Evolutionary conservation across 768 basidiomycete genomes (phyloP).

Genomic region (Daedaleopsis nitida): DNA sequence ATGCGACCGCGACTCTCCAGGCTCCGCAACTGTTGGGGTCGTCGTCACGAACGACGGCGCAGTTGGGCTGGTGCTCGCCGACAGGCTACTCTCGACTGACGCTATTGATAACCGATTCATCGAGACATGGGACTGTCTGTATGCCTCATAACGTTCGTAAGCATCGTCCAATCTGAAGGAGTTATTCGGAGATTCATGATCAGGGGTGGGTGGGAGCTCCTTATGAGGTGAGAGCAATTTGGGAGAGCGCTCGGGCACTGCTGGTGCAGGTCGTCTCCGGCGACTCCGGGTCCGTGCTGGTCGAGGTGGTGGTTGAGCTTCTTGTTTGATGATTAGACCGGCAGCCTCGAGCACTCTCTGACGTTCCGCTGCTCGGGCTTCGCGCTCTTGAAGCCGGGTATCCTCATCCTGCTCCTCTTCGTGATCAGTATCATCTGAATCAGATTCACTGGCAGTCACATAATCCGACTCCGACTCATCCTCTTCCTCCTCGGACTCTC

Average conservation of each 20-base stretch:
- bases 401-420: conserved; percentile 38
- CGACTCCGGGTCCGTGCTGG: conserved; percentile 36
- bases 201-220: conserved; percentile 54
- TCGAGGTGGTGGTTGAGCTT: conserved; percentile 51
- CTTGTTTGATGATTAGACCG: conserved; percentile 75
- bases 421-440: conserved; percentile 39
- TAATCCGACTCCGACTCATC: conserved; percentile 37
- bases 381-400: conserved; percentile 52
- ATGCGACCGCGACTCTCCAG: conserved; percentile 41
- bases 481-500: conserved; percentile 26
- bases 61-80: conserved; percentile 30
- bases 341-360: conserved; percentile 86
- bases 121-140: conserved; percentile 54
- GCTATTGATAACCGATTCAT: conserved; percentile 63
- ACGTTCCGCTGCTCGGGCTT: conserved; percentile 72
- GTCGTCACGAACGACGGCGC: conserved; percentile 9
- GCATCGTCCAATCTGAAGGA: conserved; percentile 68
- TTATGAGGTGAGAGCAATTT: conserved; percentile 39
- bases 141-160: conserved; percentile 88
- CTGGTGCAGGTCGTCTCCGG: conserved; percentile 53
- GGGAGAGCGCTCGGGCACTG: conserved; percentile 42
- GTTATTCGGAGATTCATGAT: conserved; percentile 18
- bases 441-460: conserved; percentile 44
- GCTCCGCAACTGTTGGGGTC: conserved; percentile 34
- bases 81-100: conserved; percentile 48